Evolutionary conservation across 306 rosid species (phyloP).

Genomic region (Inga leiocalycina): DNA sequence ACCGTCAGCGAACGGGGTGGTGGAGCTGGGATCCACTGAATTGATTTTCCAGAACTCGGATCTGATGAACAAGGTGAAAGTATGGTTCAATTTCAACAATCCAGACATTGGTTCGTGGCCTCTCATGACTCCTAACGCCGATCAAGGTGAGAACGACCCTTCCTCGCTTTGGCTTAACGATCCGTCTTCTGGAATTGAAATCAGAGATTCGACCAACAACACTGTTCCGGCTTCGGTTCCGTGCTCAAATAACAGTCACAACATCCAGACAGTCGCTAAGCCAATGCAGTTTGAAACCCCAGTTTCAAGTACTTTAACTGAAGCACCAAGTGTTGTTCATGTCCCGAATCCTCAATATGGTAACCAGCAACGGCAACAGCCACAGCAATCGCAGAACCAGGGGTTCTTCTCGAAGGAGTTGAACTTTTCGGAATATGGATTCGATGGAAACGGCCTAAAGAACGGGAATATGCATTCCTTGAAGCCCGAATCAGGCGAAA

Average conservation of each 20-base stretch:
- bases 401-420: conserved; percentile 64
- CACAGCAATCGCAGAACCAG: conserved; percentile 52
- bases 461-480: conserved; percentile 47
- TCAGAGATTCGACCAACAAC: conserved; percentile 51
- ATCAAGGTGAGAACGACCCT: conserved; percentile 87
- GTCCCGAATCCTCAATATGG: conserved; percentile 29
- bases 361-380: conserved; percentile 18
- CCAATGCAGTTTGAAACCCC: conserved; percentile 60
- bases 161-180: conserved; percentile 81
- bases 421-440: conserved; percentile 66
- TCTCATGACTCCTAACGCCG: conserved; percentile 34
- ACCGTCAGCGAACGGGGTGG: conserved; percentile 81
- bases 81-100: conserved; percentile 74
- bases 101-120: conserved; percentile 73
- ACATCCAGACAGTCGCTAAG: conserved; percentile 35
- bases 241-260: conserved; percentile 22
- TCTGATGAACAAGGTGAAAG: conserved; percentile 74
- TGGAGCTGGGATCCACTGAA: conserved; percentile 61
- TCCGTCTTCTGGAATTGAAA: conserved; percentile 47
- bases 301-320: conserved; percentile 62
- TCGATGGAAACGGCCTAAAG: conserved; percentile 48
- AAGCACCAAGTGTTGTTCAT: conserved; percentile 60
- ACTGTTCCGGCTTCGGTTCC: conserved; percentile 35
- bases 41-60: conserved; percentile 65
- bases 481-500: conserved; percentile 91